These are phyloP conservation scores for Sanghuangporus baumii DNA, from an alignment of 1,284 basidiomycete species.

Conservation along the genomic window DNA sequence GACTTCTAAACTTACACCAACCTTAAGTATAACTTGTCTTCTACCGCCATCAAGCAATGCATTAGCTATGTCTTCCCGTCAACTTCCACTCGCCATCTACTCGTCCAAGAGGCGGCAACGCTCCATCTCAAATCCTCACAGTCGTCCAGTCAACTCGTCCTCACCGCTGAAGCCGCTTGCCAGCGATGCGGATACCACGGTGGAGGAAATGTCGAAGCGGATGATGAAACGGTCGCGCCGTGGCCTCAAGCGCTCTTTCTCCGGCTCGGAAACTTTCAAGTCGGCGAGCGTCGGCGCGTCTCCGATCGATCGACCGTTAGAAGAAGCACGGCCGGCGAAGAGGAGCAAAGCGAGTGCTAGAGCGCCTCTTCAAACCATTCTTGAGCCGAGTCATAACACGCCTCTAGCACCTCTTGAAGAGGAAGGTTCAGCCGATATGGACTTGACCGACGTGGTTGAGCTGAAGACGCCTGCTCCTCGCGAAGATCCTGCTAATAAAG, in stretches of 20 bases:
- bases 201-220: constrained; percentile 39
- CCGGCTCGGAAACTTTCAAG: background rate
- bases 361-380: constrained; percentile 8
- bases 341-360: constrained; percentile 3
- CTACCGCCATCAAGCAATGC: background rate
- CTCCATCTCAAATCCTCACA: constrained; percentile 13
- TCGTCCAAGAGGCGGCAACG: constrained; percentile 13
- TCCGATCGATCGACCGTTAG: constrained; percentile 1
- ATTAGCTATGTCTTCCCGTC: constrained; percentile 9
- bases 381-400: background rate
- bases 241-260: constrained; percentile 4
- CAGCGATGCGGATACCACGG: constrained; percentile 31
- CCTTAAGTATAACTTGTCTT: background rate
- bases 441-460: constrained; percentile 10
- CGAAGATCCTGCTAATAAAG: constrained; percentile 1
- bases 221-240: constrained; percentile 44
- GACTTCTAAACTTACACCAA: background rate
- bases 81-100: constrained; percentile 5
- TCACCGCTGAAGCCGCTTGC: constrained; percentile 35
- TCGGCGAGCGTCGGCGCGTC: constrained; percentile 13
- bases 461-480: constrained; percentile 14
- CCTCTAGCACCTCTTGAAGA: background rate
- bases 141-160: constrained; percentile 22
- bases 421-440: constrained; percentile 13
- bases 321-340: constrained; percentile 12